phyloP scores from a whole-genome alignment of 768 basidiomycete genomes.

The Aureoboletus auriporus region DNA sequence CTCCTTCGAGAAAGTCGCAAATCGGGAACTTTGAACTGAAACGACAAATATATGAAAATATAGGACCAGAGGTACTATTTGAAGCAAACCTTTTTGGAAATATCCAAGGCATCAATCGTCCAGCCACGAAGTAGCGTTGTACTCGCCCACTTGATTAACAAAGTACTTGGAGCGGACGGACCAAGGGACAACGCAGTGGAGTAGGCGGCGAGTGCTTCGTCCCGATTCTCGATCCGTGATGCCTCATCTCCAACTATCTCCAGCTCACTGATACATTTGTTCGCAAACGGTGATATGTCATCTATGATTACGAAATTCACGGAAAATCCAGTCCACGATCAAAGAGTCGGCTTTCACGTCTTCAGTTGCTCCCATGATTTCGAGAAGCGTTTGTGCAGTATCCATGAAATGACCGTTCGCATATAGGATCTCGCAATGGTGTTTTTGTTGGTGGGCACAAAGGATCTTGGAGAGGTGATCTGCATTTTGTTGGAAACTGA shows the following conservation, averaged over 20 bases:
- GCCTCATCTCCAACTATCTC: background rate
- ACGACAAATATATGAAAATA: background rate
- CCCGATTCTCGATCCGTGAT: background rate
- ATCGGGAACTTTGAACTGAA: slow-evolving; percentile 2
- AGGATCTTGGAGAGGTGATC: background rate
- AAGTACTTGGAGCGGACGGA: background rate
- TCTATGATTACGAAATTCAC: background rate
- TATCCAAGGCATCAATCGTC: background rate
- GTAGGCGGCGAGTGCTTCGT: background rate
- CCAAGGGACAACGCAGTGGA: background rate
- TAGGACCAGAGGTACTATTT: background rate
- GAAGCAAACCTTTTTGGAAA: background rate
- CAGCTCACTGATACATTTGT: background rate
- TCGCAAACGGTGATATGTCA: background rate
- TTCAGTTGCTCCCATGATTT: background rate
- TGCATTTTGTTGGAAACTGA: too few relatives aligned
- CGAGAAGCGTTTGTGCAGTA: background rate
- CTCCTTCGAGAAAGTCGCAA: too few relatives aligned
- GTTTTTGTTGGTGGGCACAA: background rate
- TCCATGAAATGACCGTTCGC: background rate
- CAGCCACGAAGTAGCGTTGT: background rate
- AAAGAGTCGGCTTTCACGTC: background rate
- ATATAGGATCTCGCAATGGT: slow-evolving; percentile 6
- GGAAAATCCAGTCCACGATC: slow-evolving; percentile 1
- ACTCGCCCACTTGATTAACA: slow-evolving; percentile 1